A percentile compares a stretch with the other conserved stretches of the same genome.
Conservation (phyloP, 805 yeast species). For the Candida nemodendra region DNA sequence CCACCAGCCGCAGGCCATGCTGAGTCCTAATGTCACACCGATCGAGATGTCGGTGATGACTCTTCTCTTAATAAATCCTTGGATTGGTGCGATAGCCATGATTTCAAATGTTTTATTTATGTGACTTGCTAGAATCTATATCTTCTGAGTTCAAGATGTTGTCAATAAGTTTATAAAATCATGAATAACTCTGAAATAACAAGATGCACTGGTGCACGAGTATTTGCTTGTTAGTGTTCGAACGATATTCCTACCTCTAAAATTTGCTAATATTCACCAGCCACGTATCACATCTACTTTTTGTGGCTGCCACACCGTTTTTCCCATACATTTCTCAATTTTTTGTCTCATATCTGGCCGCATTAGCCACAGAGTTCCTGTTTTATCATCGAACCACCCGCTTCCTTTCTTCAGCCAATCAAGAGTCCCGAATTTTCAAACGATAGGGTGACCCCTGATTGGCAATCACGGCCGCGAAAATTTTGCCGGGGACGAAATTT, state of each 20-base stretch:
- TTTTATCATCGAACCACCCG: constrained; percentile 4
- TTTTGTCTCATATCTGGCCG: not conserved
- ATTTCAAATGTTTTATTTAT: too few species aligned
- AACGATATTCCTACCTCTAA: too few species aligned
- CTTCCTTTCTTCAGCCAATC: constrained; percentile 9
- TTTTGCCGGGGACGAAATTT: not conserved
- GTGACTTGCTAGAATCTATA: too few species aligned
- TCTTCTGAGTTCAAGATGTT: too few species aligned
- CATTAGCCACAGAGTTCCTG: not conserved
- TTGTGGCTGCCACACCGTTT: too few species aligned
- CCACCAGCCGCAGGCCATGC: constrained; percentile 78
- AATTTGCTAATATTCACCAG: too few species aligned
- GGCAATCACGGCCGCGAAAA: not conserved
- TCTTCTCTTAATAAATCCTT: constrained; percentile 79
- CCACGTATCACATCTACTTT: too few species aligned
- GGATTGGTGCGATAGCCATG: constrained; percentile 84
- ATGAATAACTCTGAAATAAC: too few species aligned
- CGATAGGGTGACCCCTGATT: constrained; percentile 2
- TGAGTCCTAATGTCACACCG: constrained; percentile 47
- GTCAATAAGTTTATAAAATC: too few species aligned
- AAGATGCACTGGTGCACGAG: too few species aligned
- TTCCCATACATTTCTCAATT: too few species aligned
- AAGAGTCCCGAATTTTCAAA: constrained; percentile 6
- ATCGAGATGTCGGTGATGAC: constrained; percentile 73
- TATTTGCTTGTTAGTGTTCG: too few species aligned